Evolutionary conservation across 2,329 filamentous ascomycete genomes (phyloP), one percentile per base, ranked within the genome.

Genomic region (Neoarthrinium moseri): DNA sequence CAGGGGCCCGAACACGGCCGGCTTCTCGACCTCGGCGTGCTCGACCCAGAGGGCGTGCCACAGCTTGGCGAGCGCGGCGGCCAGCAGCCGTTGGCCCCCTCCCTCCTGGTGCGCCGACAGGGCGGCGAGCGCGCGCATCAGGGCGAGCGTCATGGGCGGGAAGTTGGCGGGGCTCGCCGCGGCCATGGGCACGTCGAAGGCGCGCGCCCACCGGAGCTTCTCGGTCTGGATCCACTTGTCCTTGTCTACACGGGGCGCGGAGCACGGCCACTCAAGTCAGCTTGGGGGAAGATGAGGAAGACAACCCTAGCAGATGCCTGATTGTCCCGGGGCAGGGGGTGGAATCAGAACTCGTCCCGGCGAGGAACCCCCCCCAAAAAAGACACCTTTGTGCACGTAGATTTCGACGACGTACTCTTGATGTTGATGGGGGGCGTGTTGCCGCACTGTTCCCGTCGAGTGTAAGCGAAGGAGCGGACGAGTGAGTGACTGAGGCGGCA

Each of bases 391-490:
- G 26, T n/a, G 8, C n/a, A 8, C n/a, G 26, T 7, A n/a, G n/a
- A n/a, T 8, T n/a, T n/a, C n/a, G n/a, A 7, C 8, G 26, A 56
- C 60, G 6, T 56, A 68, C 64, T 70, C 43, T 65, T 67, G 50
- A 70, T 64, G 5, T 52, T 52, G 17, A 70, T 56, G 6, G 67
- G 68, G 4, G 65, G 43, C 4, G 59, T 64, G 45, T 70, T 69
- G 22, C 61, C 59, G 42, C 61, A 62, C 61, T 66, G 37, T 17
- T 26, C 13, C 7, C 23, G 15, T 17, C n/a, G n/a, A n/a, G n/a
- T n/a, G n/a, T n/a, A n/a, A n/a, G n/a, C n/a, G n/a, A n/a, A n/a
- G n/a, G n/a, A n/a, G n/a, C n/a, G n/a, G n/a, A n/a, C n/a, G n/a
- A n/a, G n/a, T n/a, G n/a, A n/a, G n/a, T n/a, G n/a, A n/a, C n/a